Percentiles rank a stretch among this genome's conserved stretches.
Evolutionary conservation across 163 green algal genomes (phyloP).

Genomic region (Scenedesmus sp.): DNA sequence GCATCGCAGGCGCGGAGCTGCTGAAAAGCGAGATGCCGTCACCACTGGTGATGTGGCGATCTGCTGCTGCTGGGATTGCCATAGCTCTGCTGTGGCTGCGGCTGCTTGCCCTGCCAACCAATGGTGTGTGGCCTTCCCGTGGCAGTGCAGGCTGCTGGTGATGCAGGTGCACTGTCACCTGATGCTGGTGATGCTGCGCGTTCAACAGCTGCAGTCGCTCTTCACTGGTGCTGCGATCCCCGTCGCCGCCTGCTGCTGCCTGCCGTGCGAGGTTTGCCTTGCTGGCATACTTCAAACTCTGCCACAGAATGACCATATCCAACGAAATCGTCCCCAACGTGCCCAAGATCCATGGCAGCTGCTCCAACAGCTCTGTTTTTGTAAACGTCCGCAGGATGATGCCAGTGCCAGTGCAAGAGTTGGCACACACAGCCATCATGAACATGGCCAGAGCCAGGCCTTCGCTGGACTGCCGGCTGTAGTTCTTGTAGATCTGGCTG

Average conservation of each 20-base stretch:
- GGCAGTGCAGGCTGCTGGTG: neutral
- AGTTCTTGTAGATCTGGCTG: slow-evolving; percentile 92
- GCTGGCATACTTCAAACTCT: slow-evolving; percentile 62
- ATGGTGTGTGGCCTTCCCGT: neutral
- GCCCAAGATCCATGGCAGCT: slow-evolving; percentile 92
- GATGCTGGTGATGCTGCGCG: neutral
- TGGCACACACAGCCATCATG: slow-evolving; percentile 82
- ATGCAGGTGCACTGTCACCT: neutral
- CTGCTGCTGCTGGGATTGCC: neutral
- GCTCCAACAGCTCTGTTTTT: slow-evolving; percentile 69
- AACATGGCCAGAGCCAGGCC: slow-evolving; percentile 94
- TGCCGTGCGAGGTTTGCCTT: neutral
- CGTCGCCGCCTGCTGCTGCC: neutral
- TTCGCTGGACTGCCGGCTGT: slow-evolving; percentile 75
- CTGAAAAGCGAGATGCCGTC: neutral
- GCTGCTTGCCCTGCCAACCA: neutral
- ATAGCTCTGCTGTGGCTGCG: neutral
- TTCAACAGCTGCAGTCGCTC: slow-evolving; percentile 7
- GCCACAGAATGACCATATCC: slow-evolving; percentile 87
- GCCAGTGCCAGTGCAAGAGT: slow-evolving; percentile 84
- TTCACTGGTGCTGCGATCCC: neutral
- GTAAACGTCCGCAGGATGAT: slow-evolving; percentile 82
- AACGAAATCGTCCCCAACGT: slow-evolving; percentile 90
- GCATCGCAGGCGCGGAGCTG: neutral
- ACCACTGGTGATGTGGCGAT: neutral